Conservation (phyloP, 2,329 filamentous ascomycete genomes). For the Tolypocladium tundrense region DNA sequence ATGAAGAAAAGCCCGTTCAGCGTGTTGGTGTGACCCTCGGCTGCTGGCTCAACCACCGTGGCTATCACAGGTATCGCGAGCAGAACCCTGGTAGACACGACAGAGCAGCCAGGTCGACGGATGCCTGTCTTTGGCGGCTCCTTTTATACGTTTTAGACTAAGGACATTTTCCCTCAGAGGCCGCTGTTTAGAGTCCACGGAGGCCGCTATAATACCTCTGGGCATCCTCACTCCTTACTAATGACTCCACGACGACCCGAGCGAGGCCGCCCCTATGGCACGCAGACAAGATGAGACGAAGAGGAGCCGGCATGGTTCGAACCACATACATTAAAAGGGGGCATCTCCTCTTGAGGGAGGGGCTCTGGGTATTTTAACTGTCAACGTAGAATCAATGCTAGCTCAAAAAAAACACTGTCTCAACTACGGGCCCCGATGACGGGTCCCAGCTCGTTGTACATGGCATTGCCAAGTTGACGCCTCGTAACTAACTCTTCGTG, state of each 20-base stretch:
- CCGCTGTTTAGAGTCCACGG: neutral
- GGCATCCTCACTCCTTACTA: neutral
- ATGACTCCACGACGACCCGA: neutral
- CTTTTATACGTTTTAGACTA: neutral
- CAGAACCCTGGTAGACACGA: too few species aligned
- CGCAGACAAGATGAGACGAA: neutral
- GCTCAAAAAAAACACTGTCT: neutral
- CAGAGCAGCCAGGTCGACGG: neutral
- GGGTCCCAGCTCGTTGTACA: neutral
- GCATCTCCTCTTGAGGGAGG: neutral
- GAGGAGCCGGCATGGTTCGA: neutral
- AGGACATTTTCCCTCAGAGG: neutral
- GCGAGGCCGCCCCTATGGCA: neutral
- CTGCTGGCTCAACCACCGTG: neutral
- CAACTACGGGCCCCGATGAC: neutral
- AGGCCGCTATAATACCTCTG: neutral
- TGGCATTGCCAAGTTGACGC: neutral
- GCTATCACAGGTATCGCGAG: neutral
- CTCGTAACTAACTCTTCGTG: neutral
- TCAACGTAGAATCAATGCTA: neutral
- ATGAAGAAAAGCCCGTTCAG: constrained; percentile 77
- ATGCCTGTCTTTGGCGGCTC: neutral
- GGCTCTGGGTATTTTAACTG: neutral
- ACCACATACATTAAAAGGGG: neutral
- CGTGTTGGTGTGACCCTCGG: constrained; percentile 14